Conservation (phyloP, 305 asterid species). For the Fraxinus floribunda region DNA sequence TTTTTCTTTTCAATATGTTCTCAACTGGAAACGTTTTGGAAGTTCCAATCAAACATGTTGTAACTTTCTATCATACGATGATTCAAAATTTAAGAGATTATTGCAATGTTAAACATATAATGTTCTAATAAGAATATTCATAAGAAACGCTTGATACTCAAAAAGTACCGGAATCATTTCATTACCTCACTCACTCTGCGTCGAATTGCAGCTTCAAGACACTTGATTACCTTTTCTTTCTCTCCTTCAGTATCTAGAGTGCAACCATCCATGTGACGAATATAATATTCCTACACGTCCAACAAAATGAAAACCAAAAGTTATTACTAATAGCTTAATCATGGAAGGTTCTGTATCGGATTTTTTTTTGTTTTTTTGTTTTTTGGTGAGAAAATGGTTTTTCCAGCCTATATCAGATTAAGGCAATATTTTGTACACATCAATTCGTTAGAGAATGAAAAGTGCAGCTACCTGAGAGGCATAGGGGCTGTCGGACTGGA, state of each 20-base stretch:
- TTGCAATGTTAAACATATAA: not conserved
- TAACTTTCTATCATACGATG: not conserved
- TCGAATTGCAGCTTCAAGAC: slow-evolving; percentile 90
- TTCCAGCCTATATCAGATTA: not conserved
- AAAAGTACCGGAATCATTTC: not conserved
- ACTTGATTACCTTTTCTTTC: slow-evolving; percentile 76
- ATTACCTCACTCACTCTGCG: slow-evolving; percentile 87
- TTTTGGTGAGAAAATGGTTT: not conserved
- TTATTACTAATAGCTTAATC: not conserved
- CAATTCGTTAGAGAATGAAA: not conserved
- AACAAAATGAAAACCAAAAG: not conserved
- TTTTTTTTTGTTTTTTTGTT: too few species aligned
- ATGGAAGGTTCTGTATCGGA: not conserved
- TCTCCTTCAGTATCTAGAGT: slow-evolving; percentile 61
- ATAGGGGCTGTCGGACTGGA: slow-evolving; percentile 75
- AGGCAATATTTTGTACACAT: not conserved
- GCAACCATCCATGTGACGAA: slow-evolving; percentile 84
- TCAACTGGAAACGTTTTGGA: not conserved
- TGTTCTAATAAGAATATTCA: not conserved
- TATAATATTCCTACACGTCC: slow-evolving; percentile 64
- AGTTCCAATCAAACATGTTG: not conserved
- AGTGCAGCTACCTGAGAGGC: slow-evolving; percentile 72
- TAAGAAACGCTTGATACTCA: not conserved
- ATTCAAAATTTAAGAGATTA: not conserved
- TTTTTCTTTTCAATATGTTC: not conserved